phyloP scores from a whole-genome alignment of 257 asterid species.

The Gynochthodes officinalis region DNA sequence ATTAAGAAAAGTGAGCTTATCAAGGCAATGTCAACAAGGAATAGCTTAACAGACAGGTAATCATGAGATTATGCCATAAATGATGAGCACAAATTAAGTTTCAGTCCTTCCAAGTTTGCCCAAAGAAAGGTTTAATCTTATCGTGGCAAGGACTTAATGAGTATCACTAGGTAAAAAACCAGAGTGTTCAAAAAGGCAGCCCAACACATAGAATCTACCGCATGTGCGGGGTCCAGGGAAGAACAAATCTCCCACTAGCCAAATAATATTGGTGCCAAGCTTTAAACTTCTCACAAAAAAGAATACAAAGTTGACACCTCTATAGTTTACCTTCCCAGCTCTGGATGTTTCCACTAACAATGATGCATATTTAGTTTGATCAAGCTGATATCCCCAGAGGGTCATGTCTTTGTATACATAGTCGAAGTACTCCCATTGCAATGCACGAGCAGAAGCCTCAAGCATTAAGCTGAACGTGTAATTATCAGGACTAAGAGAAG shows the following conservation, averaged over 20 bases:
- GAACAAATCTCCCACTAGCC: not conserved
- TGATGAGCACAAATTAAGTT: not conserved
- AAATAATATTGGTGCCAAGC: not conserved
- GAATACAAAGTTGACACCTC: not conserved
- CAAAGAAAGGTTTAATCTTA: not conserved
- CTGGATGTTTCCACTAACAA: slow-evolving; percentile 67
- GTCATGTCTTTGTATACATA: slow-evolving; percentile 74
- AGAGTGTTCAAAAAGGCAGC: no score
- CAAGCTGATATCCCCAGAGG: slow-evolving; percentile 52
- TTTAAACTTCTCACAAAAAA: not conserved
- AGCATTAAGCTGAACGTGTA: slow-evolving; percentile 78
- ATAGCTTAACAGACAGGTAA: not conserved
- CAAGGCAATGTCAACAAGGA: not conserved
- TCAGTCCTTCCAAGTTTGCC: not conserved
- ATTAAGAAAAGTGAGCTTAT: not conserved
- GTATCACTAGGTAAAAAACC: not conserved
- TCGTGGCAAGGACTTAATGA: not conserved
- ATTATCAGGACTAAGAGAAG: slow-evolving; percentile 45
- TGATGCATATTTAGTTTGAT: slow-evolving; percentile 47
- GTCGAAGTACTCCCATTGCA: slow-evolving; percentile 92
- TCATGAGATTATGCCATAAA: not conserved
- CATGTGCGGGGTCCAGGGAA: no score
- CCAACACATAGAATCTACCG: no score
- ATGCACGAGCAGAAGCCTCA: slow-evolving; percentile 75
- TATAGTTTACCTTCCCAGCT: slow-evolving; percentile 75